Evolutionary conservation across 768 basidiomycete genomes (phyloP).

Genomic region (Naganishia antarctica): DNA sequence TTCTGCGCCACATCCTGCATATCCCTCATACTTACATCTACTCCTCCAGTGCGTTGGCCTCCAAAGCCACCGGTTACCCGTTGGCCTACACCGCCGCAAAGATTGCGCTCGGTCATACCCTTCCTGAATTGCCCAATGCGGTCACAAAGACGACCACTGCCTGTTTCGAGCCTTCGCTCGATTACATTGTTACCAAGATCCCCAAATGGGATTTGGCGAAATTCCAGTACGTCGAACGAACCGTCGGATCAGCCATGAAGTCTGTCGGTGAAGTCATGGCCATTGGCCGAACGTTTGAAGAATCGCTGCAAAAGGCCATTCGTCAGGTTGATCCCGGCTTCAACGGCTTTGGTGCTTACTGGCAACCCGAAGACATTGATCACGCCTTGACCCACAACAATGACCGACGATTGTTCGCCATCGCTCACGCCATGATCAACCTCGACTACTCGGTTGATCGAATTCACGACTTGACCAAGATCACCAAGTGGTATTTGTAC

Average conservation of each 20-base stretch:
- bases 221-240: constrained; percentile 88
- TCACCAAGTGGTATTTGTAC: constrained; percentile 99
- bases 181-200: constrained; percentile 99
- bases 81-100: constrained; percentile 99
- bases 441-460: constrained; percentile 82
- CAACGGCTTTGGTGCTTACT: constrained; percentile 94
- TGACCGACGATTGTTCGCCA: constrained; percentile 91
- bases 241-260: constrained; percentile 97
- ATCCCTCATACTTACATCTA: no score
- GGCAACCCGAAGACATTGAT: constrained; percentile 79
- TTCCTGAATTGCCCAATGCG: constrained; percentile 95
- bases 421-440: constrained; percentile 96
- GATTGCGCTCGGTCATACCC: constrained; percentile 92
- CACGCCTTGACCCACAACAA: constrained; percentile 74
- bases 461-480: constrained; percentile 91
- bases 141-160: constrained; percentile 99
- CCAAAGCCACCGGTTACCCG: constrained; percentile 98
- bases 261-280: constrained; percentile 99
- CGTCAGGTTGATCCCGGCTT: constrained; percentile 95
- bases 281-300: constrained; percentile 97
- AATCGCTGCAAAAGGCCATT: constrained; percentile 95
- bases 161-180: constrained; percentile 96
- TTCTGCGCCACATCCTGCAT: no score
- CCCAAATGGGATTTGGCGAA: constrained; percentile 99
- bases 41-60: constrained; percentile 83